These are phyloP conservation scores for Dothiorella sarmentorum DNA, from an alignment of 2,329 filamentous ascomycete genomes.

Conservation along the genomic window DNA sequence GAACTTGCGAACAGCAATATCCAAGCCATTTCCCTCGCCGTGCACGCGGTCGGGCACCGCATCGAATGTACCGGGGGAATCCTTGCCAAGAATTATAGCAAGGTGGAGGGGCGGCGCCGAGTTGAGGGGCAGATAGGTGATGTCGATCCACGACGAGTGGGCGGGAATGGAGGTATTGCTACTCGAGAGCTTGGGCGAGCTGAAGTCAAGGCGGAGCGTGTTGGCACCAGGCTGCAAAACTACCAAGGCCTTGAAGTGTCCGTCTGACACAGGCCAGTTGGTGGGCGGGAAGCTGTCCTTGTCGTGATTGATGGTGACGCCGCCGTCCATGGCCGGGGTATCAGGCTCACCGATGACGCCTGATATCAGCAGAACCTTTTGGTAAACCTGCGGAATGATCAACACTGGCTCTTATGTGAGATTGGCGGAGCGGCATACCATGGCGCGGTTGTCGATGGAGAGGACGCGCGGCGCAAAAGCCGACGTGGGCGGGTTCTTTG, in stretches of 20 bases:
- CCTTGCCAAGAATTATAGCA: constrained; percentile 80
- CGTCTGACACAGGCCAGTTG: constrained; percentile 82
- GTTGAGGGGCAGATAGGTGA: constrained; percentile 81
- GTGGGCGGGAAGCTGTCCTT: constrained; percentile 82
- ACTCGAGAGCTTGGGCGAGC: constrained; percentile 73
- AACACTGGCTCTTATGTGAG: neutral
- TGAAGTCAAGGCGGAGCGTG: constrained; percentile 81
- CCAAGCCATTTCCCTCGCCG: constrained; percentile 77
- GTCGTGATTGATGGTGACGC: constrained; percentile 71
- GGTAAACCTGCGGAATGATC: constrained; percentile 64
- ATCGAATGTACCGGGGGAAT: constrained; percentile 84
- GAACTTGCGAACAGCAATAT: constrained; percentile 82
- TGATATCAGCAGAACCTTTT: constrained; percentile 80
- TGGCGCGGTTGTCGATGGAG: constrained; percentile 77
- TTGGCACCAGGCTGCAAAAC: constrained; percentile 92
- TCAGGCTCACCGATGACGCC: constrained; percentile 75
- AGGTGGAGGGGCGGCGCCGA: constrained; percentile 82
- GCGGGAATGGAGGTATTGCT: constrained; percentile 63
- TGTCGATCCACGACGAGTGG: constrained; percentile 74
- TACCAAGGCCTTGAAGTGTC: constrained; percentile 86
- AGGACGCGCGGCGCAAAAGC: constrained; percentile 76
- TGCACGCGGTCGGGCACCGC: constrained; percentile 70
- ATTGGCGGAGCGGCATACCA: constrained; percentile 46
- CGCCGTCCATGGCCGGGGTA: constrained; percentile 70
- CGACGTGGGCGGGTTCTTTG: constrained; percentile 55